Base-by-base conservation (phyloP, 108 stramenopile genomes). In the Aurantiochytrium sp. region DNA sequence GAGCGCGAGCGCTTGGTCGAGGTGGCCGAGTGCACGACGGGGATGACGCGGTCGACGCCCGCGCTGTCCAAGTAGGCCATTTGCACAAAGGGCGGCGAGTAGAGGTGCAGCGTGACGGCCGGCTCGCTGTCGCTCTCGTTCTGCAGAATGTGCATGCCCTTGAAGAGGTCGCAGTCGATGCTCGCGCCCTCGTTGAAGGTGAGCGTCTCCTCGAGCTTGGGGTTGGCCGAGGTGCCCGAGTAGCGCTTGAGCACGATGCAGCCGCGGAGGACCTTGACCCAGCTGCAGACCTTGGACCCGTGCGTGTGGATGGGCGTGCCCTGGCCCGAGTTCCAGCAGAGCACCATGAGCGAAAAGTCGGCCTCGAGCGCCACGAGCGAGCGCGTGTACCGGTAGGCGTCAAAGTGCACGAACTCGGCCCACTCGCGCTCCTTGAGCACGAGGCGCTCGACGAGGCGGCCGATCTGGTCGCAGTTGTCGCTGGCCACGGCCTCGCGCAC, bases 61-160 rank as follows among this genome's bases (percentile, higher is more conserved):
- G 42, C n/a, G 73, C 45, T 48, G 24, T 81, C 73, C 10, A 81
- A n/a, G 24, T 81, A 81, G n/a, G 73, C 73, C 73, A 81, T 81
- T 24, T 81, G 39, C 19, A 81, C 73, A 41, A 48, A 81, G 50
- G 73, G 73, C 8, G 73, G 73, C 12, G 73, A 48, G 73, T 48
- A 81, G 30, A 81, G 73, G 24, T 81, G 73, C 39, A 81, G 24
- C 10, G 73, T 48, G 6, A 81, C 73, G 6, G 73, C 73, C 6
- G 73, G 73, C 6, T 81, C 73, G n/a, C 32, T 48, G 0, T 41
- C 42, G 39, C 45, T 48, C 73, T 48, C 73, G 45, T 81, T 81
- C 12, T 48, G 42, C 0, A 81, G 45, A 12, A 81, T 81, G 45
- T 81, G 73, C n/a, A 81, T 41, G 39, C 73, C 73, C 39, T 81